A percentile compares a stretch with the other conserved stretches of the same genome.
These are phyloP conservation scores for Platanthera guangdongensis DNA, from an alignment of 106 monocot species.

Conservation along the genomic window DNA sequence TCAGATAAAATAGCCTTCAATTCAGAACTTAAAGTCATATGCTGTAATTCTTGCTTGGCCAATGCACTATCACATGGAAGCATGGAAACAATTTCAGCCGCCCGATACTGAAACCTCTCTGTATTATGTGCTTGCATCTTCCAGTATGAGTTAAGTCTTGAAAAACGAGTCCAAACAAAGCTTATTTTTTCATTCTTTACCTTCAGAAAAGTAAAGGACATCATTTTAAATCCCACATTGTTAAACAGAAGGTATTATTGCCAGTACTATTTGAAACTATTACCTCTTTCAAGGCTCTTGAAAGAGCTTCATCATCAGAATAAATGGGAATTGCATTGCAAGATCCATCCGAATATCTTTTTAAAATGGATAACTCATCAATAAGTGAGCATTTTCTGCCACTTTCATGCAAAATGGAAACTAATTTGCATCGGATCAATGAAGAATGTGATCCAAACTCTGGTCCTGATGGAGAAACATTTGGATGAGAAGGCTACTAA, in stretches of 20 bases:
- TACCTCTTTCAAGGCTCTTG: slow-evolving; percentile 81
- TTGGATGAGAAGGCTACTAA: neutral
- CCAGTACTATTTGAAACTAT: neutral
- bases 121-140: slow-evolving; percentile 45
- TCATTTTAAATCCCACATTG: neutral
- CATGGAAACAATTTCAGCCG: slow-evolving; percentile 57
- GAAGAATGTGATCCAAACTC: slow-evolving; percentile 67
- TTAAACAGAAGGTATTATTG: neutral
- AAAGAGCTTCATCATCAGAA: slow-evolving; percentile 81
- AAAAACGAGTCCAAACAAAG: slow-evolving; percentile 88
- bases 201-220: slow-evolving; percentile 30
- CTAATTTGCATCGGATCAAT: slow-evolving; percentile 50
- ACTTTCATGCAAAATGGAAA: slow-evolving; percentile 50
- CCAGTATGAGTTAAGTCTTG: slow-evolving; percentile 59
- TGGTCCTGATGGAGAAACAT: slow-evolving; percentile 45
- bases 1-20: slow-evolving; percentile 40
- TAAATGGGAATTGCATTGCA: slow-evolving; percentile 72
- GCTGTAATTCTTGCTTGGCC: slow-evolving; percentile 12
- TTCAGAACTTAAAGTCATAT: slow-evolving; percentile 27
- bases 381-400: slow-evolving; percentile 74
- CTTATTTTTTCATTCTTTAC: slow-evolving; percentile 67
- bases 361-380: slow-evolving; percentile 60
- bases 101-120: slow-evolving; percentile 34
- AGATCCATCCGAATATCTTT: slow-evolving; percentile 83
- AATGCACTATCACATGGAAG: slow-evolving; percentile 48